Evolutionary conservation across 2,329 filamentous ascomycete genomes (phyloP).

Genomic region (Trichophyton benhamiae): DNA sequence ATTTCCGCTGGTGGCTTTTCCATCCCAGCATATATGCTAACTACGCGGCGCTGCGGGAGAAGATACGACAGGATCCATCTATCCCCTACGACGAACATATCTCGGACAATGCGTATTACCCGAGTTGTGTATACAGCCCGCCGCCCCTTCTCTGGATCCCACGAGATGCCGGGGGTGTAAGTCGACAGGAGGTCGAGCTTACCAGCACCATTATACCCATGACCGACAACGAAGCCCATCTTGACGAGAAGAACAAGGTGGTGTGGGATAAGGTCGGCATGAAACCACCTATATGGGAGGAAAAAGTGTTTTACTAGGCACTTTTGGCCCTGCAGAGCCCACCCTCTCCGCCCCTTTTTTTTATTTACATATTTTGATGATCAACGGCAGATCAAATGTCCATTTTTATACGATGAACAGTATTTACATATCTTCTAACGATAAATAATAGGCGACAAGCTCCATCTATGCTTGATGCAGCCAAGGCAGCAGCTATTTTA

Average conservation of each 20-base stretch:
- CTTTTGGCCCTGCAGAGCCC: background rate
- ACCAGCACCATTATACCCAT: slow-evolving; percentile 60
- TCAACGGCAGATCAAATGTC: background rate
- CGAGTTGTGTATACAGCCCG: slow-evolving; percentile 53
- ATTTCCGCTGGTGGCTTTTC: slow-evolving; percentile 40
- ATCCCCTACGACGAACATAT: slow-evolving; percentile 51
- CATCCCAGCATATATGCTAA: slow-evolving; percentile 65
- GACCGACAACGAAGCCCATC: slow-evolving; percentile 60
- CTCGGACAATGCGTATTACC: slow-evolving; percentile 56
- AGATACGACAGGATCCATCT: slow-evolving; percentile 49
- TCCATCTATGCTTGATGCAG: background rate
- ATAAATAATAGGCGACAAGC: background rate
- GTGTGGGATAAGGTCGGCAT: slow-evolving; percentile 48
- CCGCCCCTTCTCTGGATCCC: slow-evolving; percentile 71
- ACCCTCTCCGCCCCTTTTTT: background rate
- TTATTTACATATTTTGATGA: background rate
- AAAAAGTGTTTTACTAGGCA: slow-evolving; percentile 39
- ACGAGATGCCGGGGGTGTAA: slow-evolving; percentile 59
- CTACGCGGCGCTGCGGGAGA: slow-evolving; percentile 56
- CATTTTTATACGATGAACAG: background rate
- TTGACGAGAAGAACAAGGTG: slow-evolving; percentile 58
- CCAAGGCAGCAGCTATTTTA: background rate
- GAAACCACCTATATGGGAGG: slow-evolving; percentile 44
- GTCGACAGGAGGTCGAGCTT: slow-evolving; percentile 61
- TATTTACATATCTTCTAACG: background rate